A percentile compares a stretch with the other conserved stretches of the same genome.
These are phyloP conservation scores for Thraustochytrium sp. DNA, from an alignment of 352 stramenopile genomes.

Conservation along the genomic window DNA sequence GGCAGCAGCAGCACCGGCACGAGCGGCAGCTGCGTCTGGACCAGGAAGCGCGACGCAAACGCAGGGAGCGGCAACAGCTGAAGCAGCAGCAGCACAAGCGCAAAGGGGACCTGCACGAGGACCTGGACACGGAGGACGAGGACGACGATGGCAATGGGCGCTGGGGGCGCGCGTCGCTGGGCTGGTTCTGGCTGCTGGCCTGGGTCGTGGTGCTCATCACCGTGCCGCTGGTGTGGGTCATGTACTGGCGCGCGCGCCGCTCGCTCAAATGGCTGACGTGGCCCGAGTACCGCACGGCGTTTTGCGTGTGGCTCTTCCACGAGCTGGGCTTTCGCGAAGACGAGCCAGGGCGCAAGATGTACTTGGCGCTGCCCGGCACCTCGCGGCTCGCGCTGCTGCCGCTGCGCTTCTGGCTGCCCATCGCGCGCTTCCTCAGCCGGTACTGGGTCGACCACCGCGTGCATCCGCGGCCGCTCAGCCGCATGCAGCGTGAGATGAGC, in stretches of 20 bases:
- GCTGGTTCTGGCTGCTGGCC: neutral
- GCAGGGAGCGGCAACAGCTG: too few species aligned
- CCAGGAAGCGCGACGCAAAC: neutral
- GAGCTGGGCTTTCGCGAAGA: neutral
- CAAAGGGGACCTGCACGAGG: neutral
- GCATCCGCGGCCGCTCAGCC: neutral
- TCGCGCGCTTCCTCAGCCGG: neutral
- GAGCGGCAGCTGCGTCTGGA: neutral
- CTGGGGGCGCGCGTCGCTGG: neutral
- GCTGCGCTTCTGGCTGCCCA: neutral
- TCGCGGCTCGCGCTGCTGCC: neutral
- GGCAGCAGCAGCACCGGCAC: neutral
- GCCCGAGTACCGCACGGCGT: neutral
- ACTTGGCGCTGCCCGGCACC: neutral
- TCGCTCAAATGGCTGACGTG: neutral
- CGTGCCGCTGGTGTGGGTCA: neutral
- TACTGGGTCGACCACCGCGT: neutral
- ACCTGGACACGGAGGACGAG: too few species aligned
- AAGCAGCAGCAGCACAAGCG: too few species aligned
- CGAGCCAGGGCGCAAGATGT: neutral
- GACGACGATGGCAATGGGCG: too few species aligned
- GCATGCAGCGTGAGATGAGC: neutral
- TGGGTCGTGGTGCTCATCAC: neutral
- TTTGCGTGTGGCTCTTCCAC: conserved; percentile 8
- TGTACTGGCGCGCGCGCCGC: neutral